phyloP scores from a whole-genome alignment of 2,329 filamentous ascomycete species.

The Orbilia blumenaviensis region DNA sequence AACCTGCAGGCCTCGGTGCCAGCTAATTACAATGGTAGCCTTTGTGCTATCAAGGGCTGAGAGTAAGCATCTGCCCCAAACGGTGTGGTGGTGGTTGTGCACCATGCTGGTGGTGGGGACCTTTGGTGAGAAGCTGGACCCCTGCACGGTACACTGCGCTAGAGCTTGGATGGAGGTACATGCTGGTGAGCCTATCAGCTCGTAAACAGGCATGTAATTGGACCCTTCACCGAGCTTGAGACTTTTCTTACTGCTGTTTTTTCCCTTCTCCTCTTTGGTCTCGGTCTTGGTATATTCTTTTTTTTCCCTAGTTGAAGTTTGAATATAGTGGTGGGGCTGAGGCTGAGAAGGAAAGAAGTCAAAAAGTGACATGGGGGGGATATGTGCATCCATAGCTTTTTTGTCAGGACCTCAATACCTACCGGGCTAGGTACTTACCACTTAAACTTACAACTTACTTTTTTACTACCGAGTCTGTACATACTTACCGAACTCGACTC shows the following conservation, averaged over 20 bases:
- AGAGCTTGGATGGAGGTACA: background rate
- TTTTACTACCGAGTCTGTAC: background rate
- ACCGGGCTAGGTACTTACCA: no score
- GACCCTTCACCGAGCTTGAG: constrained; percentile 5
- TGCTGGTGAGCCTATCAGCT: constrained; percentile 24
- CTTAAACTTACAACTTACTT: no score
- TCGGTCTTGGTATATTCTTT: no score
- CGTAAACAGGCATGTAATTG: constrained; percentile 10
- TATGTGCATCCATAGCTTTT: no score
- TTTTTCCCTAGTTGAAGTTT: background rate
- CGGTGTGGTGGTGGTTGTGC: constrained; percentile 19
- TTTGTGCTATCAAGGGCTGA: constrained; percentile 50
- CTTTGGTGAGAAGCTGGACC: constrained; percentile 44
- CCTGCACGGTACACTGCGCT: background rate
- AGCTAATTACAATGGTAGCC: constrained; percentile 7
- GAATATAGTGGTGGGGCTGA: constrained; percentile 47
- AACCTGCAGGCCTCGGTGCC: constrained; percentile 37
- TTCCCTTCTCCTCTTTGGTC: background rate
- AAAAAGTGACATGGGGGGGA: background rate
- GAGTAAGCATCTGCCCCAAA: constrained; percentile 45
- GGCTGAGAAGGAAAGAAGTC: constrained; percentile 30
- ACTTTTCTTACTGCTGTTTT: background rate
- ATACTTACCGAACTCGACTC: background rate
- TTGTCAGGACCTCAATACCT: no score
- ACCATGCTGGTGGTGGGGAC: constrained; percentile 41